phyloP scores from a whole-genome alignment of 2,329 filamentous ascomycete species.

The Hymenoscyphus infarciens region DNA sequence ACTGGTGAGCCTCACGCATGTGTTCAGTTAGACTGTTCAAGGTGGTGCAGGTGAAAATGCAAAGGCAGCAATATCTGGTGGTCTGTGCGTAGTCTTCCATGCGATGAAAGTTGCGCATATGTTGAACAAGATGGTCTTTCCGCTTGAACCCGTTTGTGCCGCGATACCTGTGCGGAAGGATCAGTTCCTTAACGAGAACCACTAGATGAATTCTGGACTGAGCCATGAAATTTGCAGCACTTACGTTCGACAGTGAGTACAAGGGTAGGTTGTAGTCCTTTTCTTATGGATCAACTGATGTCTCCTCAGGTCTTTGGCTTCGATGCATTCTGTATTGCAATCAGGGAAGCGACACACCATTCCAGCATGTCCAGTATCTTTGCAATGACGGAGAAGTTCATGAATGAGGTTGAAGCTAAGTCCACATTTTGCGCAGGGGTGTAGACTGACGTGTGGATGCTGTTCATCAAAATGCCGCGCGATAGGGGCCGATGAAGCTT shows the following conservation, averaged over 20 bases:
- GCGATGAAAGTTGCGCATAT: constrained; percentile 37
- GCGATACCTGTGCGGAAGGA: constrained; percentile 25
- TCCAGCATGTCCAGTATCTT: not conserved
- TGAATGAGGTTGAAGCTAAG: accelerated
- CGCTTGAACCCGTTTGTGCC: constrained; percentile 37
- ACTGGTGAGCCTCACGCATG: not conserved
- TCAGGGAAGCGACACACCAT: constrained; percentile 13
- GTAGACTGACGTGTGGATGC: not conserved
- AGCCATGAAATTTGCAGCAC: not conserved
- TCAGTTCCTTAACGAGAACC: not conserved
- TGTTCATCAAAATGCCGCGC: not conserved
- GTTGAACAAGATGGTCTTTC: constrained; percentile 38
- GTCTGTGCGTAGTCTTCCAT: constrained; percentile 21
- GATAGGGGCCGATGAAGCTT: not conserved
- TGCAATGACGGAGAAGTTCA: not conserved
- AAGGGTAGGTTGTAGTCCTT: constrained; percentile 26
- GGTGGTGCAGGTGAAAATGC: not conserved
- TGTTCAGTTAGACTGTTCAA: not conserved
- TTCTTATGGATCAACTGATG: constrained; percentile 26
- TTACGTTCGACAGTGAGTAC: constrained; percentile 33
- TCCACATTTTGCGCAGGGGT: not conserved
- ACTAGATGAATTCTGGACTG: too few species aligned
- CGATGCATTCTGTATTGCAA: constrained; percentile 9
- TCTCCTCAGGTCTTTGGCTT: constrained; percentile 20
- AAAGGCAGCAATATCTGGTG: not conserved